Conservation (phyloP, 2,329 filamentous ascomycete species). For the Whalleya microplaca region DNA sequence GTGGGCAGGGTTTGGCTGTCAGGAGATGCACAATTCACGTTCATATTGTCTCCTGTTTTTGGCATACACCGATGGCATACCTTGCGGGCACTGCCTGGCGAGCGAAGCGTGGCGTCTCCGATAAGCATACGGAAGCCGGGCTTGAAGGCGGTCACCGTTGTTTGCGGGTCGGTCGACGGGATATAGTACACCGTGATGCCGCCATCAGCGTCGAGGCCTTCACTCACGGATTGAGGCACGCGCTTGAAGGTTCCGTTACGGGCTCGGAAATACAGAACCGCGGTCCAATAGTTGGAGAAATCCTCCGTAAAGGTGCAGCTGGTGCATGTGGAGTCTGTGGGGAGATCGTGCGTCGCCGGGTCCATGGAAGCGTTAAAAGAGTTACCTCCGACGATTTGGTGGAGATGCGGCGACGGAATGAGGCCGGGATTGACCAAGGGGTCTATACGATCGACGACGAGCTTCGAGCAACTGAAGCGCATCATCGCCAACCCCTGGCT, state of each 20-base stretch:
- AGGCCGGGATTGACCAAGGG: slow-evolving; percentile 34
- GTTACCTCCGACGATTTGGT: slow-evolving; percentile 38
- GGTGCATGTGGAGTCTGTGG: slow-evolving; percentile 31
- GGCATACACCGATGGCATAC: slow-evolving; percentile 45
- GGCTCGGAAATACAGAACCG: slow-evolving; percentile 32
- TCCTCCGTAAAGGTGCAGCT: slow-evolving; percentile 34
- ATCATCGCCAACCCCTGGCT: slow-evolving; percentile 40
- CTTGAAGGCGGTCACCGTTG: slow-evolving; percentile 47
- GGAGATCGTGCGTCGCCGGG: slow-evolving; percentile 28
- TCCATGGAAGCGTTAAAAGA: slow-evolving; percentile 37
- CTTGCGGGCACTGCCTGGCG: slow-evolving; percentile 28
- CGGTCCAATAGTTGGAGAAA: slow-evolving; percentile 38
- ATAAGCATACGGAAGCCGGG: slow-evolving; percentile 52
- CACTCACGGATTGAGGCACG: slow-evolving; percentile 33
- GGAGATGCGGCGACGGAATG: slow-evolving; percentile 36
- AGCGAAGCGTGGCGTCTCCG: slow-evolving; percentile 40
- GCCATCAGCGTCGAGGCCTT: slow-evolving; percentile 32
- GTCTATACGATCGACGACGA: slow-evolving; percentile 36
- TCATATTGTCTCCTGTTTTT: slow-evolving; percentile 28
- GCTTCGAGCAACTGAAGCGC: slow-evolving; percentile 36
- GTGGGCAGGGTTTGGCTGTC: slow-evolving; percentile 55
- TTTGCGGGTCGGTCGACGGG: slow-evolving; percentile 31
- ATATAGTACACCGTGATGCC: slow-evolving; percentile 39
- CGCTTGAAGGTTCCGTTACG: slow-evolving; percentile 37
- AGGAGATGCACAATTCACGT: slow-evolving; percentile 40